Conservation (phyloP, 2,329 filamentous ascomycete species). For the Aaosphaeria arxii region DNA sequence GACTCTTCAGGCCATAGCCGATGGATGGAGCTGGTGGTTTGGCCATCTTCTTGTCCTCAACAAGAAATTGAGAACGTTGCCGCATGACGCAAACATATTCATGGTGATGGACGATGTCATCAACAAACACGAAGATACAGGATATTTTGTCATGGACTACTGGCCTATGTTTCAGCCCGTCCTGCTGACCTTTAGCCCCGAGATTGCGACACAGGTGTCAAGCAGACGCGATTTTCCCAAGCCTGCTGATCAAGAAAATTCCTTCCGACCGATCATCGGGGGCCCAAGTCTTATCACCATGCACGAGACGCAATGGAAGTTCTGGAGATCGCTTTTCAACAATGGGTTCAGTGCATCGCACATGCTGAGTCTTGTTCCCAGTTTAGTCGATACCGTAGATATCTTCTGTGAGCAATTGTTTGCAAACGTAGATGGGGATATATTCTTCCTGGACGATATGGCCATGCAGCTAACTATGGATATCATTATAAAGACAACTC, state of each 20-base stretch:
- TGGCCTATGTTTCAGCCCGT: constrained; percentile 5
- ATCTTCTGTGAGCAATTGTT: constrained; percentile 6
- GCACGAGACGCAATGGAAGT: constrained; percentile 7
- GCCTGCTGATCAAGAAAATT: background rate
- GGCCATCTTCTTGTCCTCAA: constrained; percentile 7
- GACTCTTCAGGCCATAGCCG: constrained; percentile 5
- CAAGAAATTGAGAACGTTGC: background rate
- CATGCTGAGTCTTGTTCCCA: constrained; percentile 3
- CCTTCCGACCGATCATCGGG: constrained; percentile 5
- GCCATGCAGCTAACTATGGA: constrained; percentile 4
- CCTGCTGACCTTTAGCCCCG: constrained; percentile 3
- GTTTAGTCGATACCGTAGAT: constrained; percentile 3
- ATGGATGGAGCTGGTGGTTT: constrained; percentile 8
- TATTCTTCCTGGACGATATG: constrained; percentile 5
- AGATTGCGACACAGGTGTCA: constrained; percentile 1
- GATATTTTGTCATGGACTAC: constrained; percentile 7
- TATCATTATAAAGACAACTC: constrained; percentile 6
- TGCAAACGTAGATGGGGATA: background rate
- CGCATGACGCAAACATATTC: constrained; percentile 2
- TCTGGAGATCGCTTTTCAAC: constrained; percentile 12
- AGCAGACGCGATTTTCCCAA: constrained; percentile 5
- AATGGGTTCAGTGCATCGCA: constrained; percentile 11
- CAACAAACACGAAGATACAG: constrained; percentile 3
- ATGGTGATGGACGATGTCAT: constrained; percentile 3
- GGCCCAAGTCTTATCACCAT: constrained; percentile 8